Evolutionary conservation across 2,329 filamentous ascomycete species (phyloP).

Genomic region (Talaromyces sp.): DNA sequence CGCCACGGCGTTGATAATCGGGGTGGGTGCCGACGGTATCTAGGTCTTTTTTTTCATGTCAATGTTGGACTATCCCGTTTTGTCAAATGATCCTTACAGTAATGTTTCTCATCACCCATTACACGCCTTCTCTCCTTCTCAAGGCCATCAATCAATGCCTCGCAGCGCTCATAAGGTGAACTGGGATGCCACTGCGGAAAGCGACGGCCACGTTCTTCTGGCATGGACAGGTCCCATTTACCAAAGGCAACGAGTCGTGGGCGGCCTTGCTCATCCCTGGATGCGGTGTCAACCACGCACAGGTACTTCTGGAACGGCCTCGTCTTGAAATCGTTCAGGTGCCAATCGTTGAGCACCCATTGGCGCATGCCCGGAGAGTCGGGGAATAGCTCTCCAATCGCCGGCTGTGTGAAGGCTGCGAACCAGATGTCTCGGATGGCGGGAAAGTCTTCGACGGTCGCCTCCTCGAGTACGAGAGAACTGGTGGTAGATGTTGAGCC

Average conservation of each 20-base stretch:
- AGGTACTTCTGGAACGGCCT: constrained; percentile 30
- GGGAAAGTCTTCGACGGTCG: constrained; percentile 27
- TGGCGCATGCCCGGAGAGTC: constrained; percentile 30
- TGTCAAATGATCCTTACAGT: constrained; percentile 26
- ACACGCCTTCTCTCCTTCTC: constrained; percentile 26
- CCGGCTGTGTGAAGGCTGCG: constrained; percentile 27
- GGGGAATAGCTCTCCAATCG: constrained; percentile 27
- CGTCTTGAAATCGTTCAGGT: constrained; percentile 26
- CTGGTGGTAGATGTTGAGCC: constrained; percentile 13
- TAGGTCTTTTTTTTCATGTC: constrained; percentile 33
- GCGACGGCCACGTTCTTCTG: constrained; percentile 28
- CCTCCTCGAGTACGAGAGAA: constrained; percentile 22
- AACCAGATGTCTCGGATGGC: constrained; percentile 29
- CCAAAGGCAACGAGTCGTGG: constrained; percentile 29
- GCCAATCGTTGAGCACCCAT: constrained; percentile 28
- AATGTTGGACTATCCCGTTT: constrained; percentile 8
- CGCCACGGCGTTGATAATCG: constrained; percentile 43
- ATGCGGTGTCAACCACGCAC: constrained; percentile 29
- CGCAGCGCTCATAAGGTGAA: constrained; percentile 22
- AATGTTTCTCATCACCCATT: constrained; percentile 29
- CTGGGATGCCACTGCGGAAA: constrained; percentile 32
- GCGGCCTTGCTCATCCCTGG: constrained; percentile 17
- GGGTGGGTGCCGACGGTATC: constrained; percentile 44
- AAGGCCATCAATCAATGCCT: constrained; percentile 24
- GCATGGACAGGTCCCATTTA: constrained; percentile 32